Evolutionary conservation across 225 moss, liverwort and hornwort species (phyloP).

Genomic region (Polytrichum formosum): DNA sequence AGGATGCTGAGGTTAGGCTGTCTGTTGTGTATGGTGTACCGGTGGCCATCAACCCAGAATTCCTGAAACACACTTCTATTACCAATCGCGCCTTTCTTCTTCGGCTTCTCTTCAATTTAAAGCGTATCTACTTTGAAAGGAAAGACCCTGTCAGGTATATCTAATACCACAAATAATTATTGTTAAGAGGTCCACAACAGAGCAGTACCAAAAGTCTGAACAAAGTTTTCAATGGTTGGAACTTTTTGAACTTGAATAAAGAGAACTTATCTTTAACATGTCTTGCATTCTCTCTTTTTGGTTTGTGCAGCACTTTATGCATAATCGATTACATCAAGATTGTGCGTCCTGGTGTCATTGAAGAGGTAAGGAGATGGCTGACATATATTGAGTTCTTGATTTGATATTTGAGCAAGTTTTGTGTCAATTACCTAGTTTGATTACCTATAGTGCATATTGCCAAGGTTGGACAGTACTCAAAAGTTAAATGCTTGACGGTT

Average conservation of each 20-base stretch:
- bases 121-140: constrained; percentile 57
- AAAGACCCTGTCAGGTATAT: constrained; percentile 65
- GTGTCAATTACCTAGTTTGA: too few species aligned
- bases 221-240: too few species aligned
- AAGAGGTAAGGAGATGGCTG: constrained; percentile 36
- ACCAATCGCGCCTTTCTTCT: constrained; percentile 58
- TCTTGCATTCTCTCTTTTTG: constrained; percentile 7
- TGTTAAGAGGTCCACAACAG: too few species aligned
- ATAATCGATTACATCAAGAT: constrained; percentile 67
- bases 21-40: constrained; percentile 61
- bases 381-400: not conserved
- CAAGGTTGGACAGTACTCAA: too few species aligned
- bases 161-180: not conserved
- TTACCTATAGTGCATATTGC: too few species aligned
- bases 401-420: too few species aligned
- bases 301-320: constrained; percentile 53
- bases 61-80: constrained; percentile 52
- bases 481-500: too few species aligned
- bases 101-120: constrained; percentile 62
- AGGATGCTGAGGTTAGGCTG: constrained; percentile 61
- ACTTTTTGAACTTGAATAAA: too few species aligned
- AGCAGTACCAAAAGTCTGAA: too few species aligned
- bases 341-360: constrained; percentile 63
- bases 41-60: constrained; percentile 57
- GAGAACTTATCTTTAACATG: too few species aligned